Evolutionary conservation across 2,329 filamentous ascomycete genomes (phyloP).

Genomic region (Aspergillus sergii): DNA sequence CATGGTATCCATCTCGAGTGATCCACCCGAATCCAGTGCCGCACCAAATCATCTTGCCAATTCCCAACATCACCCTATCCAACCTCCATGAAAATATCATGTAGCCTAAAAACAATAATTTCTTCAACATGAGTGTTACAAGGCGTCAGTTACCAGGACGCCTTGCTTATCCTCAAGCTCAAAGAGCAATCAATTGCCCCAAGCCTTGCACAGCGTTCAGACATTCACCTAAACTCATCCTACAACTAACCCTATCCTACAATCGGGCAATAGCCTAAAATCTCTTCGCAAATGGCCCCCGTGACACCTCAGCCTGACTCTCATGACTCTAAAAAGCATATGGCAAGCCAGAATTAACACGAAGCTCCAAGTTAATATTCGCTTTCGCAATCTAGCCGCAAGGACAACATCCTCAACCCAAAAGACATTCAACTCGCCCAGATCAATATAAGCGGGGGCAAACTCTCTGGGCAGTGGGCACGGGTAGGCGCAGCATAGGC

Average conservation of each 20-base stretch:
- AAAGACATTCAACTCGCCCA: slow-evolving; percentile 49
- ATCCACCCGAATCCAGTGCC: not conserved
- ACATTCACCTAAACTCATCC: not conserved
- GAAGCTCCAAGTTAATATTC: slow-evolving; percentile 48
- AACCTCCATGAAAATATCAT: not conserved
- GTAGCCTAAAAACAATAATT: not conserved
- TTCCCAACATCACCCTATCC: not conserved
- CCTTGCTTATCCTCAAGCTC: not conserved
- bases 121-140: not conserved
- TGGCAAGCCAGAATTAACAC: slow-evolving; percentile 48
- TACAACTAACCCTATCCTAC: not conserved
- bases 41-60: not conserved
- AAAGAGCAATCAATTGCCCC: not conserved
- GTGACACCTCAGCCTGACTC: slow-evolving; percentile 15
- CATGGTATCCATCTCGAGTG: not conserved
- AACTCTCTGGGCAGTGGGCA: slow-evolving; percentile 37
- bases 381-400: slow-evolving; percentile 44
- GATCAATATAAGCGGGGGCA: slow-evolving; percentile 51
- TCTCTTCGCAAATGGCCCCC: slow-evolving; percentile 13
- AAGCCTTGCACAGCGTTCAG: not conserved
- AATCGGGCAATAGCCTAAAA: slow-evolving; percentile 6
- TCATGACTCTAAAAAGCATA: slow-evolving; percentile 43
- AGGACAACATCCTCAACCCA: slow-evolving; percentile 45
- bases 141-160: too few relatives aligned
- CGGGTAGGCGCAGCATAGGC: slow-evolving; percentile 42